Conservation (phyloP, 176 grass and related monocot genomes). For the Pharus latifolius region DNA sequence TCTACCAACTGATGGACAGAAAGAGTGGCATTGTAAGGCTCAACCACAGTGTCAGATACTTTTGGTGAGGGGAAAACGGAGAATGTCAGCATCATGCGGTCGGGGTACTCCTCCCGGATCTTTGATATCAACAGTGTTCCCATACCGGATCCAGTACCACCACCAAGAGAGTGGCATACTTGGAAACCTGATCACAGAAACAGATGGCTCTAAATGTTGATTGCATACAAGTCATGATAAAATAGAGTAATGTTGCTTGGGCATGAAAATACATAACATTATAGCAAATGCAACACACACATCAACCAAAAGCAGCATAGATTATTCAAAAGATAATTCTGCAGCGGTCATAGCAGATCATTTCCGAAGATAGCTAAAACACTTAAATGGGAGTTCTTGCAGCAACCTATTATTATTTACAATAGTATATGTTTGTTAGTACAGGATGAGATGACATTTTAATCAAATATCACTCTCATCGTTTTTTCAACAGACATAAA, state of each 20-base stretch:
- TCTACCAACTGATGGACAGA: conserved; percentile 73
- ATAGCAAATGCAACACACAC: background rate
- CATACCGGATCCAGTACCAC: conserved; percentile 78
- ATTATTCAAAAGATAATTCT: background rate
- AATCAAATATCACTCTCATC: background rate
- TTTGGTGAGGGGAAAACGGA: conserved; percentile 63
- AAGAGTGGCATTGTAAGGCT: conserved; percentile 70
- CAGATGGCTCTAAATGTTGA: background rate
- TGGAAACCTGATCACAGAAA: conserved; percentile 46
- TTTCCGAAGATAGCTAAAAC: background rate
- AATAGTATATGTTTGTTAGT: too few species aligned
- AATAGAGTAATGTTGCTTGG: background rate
- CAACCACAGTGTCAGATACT: conserved; percentile 70
- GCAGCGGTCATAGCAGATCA: background rate
- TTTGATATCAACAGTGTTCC: conserved; percentile 72
- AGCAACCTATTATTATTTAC: too few species aligned
- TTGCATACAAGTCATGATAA: background rate
- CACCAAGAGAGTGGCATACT: conserved; percentile 64
- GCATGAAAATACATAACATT: background rate
- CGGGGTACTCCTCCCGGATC: conserved; percentile 76
- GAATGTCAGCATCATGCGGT: conserved; percentile 75
- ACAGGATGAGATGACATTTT: too few species aligned
- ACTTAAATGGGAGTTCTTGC: too few species aligned
- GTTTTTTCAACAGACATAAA: background rate
- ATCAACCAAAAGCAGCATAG: background rate